These are phyloP conservation scores for Magnolia officinalis DNA, from an alignment of 164 flowering plant species.

Conservation along the genomic window DNA sequence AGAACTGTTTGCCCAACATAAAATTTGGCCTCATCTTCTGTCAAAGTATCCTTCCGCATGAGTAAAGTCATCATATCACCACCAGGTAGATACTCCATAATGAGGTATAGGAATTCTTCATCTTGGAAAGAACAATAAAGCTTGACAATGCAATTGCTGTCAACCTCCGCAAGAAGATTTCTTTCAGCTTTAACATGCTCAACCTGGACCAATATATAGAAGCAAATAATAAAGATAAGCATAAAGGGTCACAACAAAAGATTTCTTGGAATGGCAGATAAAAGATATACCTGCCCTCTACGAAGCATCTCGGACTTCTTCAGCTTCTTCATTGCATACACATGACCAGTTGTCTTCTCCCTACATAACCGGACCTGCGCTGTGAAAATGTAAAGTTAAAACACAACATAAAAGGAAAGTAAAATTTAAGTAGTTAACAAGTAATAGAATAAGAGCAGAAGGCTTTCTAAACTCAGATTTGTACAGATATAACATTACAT, in stretches of 20 bases:
- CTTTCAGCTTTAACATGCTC: slow-evolving; percentile 99
- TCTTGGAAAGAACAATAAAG: slow-evolving; percentile 97
- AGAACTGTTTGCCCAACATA: slow-evolving; percentile 92
- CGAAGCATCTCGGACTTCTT: slow-evolving; percentile 98
- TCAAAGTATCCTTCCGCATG: slow-evolving; percentile 91
- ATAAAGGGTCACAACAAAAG: slow-evolving; percentile 2
- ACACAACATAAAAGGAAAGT: background rate
- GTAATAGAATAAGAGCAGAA: background rate
- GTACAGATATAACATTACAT: no score
- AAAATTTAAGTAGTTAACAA: background rate
- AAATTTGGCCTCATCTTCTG: slow-evolving; percentile 92
- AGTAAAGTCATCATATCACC: slow-evolving; percentile 99
- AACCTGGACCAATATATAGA: slow-evolving; percentile 43
- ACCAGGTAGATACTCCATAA: slow-evolving; percentile 98
- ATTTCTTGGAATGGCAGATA: slow-evolving; percentile 5
- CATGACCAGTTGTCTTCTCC: slow-evolving; percentile 80
- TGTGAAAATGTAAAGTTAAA: slow-evolving; percentile 3
- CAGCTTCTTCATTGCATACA: slow-evolving; percentile 96
- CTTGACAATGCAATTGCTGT: slow-evolving; percentile 95
- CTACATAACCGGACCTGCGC: slow-evolving; percentile 79
- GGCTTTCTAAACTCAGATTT: no score
- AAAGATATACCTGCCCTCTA: slow-evolving; percentile 71
- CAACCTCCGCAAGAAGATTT: slow-evolving; percentile 92
- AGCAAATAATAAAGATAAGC: background rate
- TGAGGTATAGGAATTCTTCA: slow-evolving; percentile 84